phyloP scores from a whole-genome alignment of 306 rosid genomes.

The Cicer cuneatum region DNA sequence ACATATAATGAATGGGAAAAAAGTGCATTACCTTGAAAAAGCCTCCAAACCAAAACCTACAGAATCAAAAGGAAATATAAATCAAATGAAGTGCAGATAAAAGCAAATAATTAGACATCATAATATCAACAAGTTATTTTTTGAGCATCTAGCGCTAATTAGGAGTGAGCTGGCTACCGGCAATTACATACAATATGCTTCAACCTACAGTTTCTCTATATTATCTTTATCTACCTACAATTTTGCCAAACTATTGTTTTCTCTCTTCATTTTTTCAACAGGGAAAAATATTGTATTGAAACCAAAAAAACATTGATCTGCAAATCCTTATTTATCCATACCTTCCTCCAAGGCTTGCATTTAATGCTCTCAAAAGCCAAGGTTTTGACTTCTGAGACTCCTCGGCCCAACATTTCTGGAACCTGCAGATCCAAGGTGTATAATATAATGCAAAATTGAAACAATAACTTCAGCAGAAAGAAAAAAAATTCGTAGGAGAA shows the following conservation, averaged over 20 bases:
- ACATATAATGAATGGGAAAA: background rate
- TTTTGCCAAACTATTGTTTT: slow-evolving; percentile 18
- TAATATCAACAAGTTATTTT: slow-evolving; percentile 12
- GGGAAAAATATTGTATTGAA: background rate
- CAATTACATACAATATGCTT: slow-evolving; percentile 28
- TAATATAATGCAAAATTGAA: slow-evolving; percentile 34
- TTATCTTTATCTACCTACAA: slow-evolving; percentile 37
- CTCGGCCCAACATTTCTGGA: slow-evolving; percentile 80
- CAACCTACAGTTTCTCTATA: slow-evolving; percentile 16
- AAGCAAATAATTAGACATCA: slow-evolving; percentile 13
- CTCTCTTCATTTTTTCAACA: slow-evolving; percentile 21
- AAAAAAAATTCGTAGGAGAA: slow-evolving; percentile 25
- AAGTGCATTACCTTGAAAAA: slow-evolving; percentile 75
- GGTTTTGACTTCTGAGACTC: slow-evolving; percentile 82
- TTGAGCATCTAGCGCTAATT: slow-evolving; percentile 21
- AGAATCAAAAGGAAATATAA: slow-evolving; percentile 39
- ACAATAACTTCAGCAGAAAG: slow-evolving; percentile 15
- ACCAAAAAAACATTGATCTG: slow-evolving; percentile 8
- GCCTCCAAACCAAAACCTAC: slow-evolving; percentile 99
- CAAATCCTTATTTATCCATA: slow-evolving; percentile 46
- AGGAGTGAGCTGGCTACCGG: background rate
- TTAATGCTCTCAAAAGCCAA: slow-evolving; percentile 92
- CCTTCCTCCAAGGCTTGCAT: slow-evolving; percentile 89
- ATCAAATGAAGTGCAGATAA: slow-evolving; percentile 35
- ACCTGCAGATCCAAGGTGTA: slow-evolving; percentile 56